Conservation (phyloP, 2,329 filamentous ascomycete genomes). For the Sclerotinia sclerotiorum region DNA sequence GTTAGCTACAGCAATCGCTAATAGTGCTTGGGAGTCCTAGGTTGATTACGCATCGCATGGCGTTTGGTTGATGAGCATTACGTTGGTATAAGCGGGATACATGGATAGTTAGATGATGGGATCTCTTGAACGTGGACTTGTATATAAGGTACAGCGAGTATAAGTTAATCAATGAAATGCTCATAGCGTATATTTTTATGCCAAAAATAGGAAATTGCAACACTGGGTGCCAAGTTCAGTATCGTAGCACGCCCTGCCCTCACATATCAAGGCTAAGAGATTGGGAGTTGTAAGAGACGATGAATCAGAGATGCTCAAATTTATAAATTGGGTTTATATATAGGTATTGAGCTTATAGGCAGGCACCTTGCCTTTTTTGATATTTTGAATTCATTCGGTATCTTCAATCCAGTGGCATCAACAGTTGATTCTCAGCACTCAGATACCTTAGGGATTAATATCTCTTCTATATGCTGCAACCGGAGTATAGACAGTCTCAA, state of each 20-base stretch:
- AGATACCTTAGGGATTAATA: too few species aligned
- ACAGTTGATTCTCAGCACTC: too few species aligned
- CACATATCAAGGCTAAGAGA: background rate
- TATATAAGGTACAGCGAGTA: background rate
- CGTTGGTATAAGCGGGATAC: background rate
- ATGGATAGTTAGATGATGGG: background rate
- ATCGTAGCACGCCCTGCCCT: too few species aligned
- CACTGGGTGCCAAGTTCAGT: background rate
- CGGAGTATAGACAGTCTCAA: too few species aligned
- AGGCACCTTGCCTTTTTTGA: too few species aligned
- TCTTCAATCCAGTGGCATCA: too few species aligned
- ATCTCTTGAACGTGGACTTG: background rate
- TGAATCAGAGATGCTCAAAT: fast-evolving
- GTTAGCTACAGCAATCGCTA: slow-evolving; percentile 3
- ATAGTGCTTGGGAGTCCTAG: slow-evolving; percentile 22
- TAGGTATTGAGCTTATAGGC: background rate
- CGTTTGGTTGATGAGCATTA: background rate
- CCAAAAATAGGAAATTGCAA: background rate
- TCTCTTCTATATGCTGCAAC: too few species aligned
- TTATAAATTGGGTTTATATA: fast-evolving
- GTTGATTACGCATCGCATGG: background rate
- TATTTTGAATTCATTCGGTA: background rate
- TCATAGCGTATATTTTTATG: background rate
- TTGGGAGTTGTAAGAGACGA: too few species aligned
- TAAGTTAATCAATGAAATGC: background rate